Evolutionary conservation across 2,329 filamentous ascomycete species (phyloP).

Genomic region (Sporothrix humicola): DNA sequence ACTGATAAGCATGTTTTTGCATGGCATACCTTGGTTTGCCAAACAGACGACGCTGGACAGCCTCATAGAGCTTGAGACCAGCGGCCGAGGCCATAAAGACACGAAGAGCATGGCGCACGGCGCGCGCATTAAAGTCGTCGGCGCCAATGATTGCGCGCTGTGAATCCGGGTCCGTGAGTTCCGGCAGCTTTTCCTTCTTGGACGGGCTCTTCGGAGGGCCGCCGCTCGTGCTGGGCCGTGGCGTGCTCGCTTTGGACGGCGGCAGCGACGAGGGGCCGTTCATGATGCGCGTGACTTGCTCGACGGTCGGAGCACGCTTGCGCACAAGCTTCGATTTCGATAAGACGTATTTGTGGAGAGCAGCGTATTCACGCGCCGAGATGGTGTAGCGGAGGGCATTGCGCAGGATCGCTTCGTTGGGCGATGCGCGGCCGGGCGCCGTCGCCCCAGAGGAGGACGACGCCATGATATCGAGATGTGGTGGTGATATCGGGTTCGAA

Average conservation of each 20-base stretch:
- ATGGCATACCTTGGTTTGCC: conserved; percentile 49
- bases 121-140: conserved; percentile 73
- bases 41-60: conserved; percentile 56
- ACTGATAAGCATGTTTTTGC: background rate
- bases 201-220: conserved; percentile 20
- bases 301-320: conserved; percentile 61
- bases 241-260: conserved; percentile 24
- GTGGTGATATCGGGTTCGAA: background rate
- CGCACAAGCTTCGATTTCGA: conserved; percentile 69
- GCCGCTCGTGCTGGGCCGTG: conserved; percentile 36
- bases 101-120: conserved; percentile 72
- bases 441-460: conserved; percentile 34
- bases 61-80: conserved; percentile 67
- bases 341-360: conserved; percentile 81
- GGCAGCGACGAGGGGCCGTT: conserved; percentile 45
- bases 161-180: conserved; percentile 31
- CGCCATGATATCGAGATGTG: conserved; percentile 30
- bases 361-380: conserved; percentile 81
- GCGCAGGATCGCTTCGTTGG: conserved; percentile 73
- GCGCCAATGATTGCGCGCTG: conserved; percentile 42
- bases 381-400: conserved; percentile 89
- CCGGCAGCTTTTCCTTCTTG: conserved; percentile 42
- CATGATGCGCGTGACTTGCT: conserved; percentile 61
- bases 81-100: conserved; percentile 70
- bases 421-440: conserved; percentile 38